Evolutionary conservation across 1,284 basidiomycete species (phyloP).

Genomic region (Austroboletus novae-zelandiae): DNA sequence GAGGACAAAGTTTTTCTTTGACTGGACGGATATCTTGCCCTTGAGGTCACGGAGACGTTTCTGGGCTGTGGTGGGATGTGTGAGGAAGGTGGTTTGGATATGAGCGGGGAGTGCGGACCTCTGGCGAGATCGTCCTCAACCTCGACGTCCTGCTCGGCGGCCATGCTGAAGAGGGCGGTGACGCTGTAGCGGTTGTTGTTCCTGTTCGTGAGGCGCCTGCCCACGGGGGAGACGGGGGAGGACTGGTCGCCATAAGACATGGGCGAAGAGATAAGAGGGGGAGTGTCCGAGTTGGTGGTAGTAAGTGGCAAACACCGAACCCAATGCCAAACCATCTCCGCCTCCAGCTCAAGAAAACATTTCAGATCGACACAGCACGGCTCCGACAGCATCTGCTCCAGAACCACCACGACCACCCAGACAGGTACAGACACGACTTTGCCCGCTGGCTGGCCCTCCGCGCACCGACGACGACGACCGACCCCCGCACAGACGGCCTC

Average conservation of each 20-base stretch:
- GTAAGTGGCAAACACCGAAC: background rate
- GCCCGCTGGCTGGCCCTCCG: conserved; percentile 69
- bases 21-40: conserved; percentile 95
- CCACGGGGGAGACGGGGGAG: conserved; percentile 62
- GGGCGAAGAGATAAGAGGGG: conserved; percentile 6
- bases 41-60: conserved; percentile 95
- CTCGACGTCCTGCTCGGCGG: conserved; percentile 97
- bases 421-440: conserved; percentile 84
- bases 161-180: conserved; percentile 95
- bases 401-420: conserved; percentile 80
- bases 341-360: conserved; percentile 77
- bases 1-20: conserved; percentile 99
- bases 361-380: conserved; percentile 39
- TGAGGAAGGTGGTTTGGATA: background rate
- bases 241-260: conserved; percentile 71
- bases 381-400: conserved; percentile 70
- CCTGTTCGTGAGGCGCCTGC: conserved; percentile 78
- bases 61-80: conserved; percentile 61
- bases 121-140: conserved; percentile 96
- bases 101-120: conserved; percentile 53
- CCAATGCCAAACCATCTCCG: conserved; percentile 77
- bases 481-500: conserved; percentile 40
- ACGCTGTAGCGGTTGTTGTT: conserved; percentile 97
- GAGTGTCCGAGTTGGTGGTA: background rate
- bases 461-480: conserved; percentile 16